Evolutionary conservation across 2,329 filamentous ascomycete genomes (phyloP).

Genomic region (Akanthomyces muscarius): DNA sequence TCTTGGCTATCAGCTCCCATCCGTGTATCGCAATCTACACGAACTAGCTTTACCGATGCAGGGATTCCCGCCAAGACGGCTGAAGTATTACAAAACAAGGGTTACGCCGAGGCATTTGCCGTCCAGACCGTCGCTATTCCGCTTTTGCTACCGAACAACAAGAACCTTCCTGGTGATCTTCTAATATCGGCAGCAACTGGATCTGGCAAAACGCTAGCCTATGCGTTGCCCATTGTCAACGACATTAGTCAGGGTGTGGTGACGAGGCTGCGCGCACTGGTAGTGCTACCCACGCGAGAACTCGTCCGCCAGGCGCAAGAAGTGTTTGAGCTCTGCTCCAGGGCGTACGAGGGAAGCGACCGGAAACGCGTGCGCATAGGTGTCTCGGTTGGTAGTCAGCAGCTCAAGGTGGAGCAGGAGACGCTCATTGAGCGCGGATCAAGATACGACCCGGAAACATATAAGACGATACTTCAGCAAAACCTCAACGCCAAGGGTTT

Average conservation of each 20-base stretch:
- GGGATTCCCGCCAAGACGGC: constrained; percentile 59
- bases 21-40: constrained; percentile 59
- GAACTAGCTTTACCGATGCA: constrained; percentile 58
- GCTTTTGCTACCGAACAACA: constrained; percentile 64
- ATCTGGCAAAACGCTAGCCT: constrained; percentile 91
- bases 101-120: constrained; percentile 38
- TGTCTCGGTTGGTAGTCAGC: constrained; percentile 76
- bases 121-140: constrained; percentile 60
- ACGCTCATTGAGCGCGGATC: constrained; percentile 43
- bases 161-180: constrained; percentile 67
- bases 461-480: constrained; percentile 27
- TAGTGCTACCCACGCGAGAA: constrained; percentile 88
- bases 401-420: constrained; percentile 61
- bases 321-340: constrained; percentile 69
- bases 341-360: constrained; percentile 51
- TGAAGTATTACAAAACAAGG: constrained; percentile 60
- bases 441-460: constrained; percentile 61
- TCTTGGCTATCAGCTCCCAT: constrained; percentile 74
- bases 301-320: constrained; percentile 82
- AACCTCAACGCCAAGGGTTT: constrained; percentile 15
- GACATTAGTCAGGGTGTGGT: constrained; percentile 62
- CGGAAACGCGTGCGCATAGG: constrained; percentile 72
- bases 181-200: constrained; percentile 91
- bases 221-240: constrained; percentile 80
- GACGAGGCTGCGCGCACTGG: constrained; percentile 69